Evolutionary conservation across 768 basidiomycete genomes (phyloP), one percentile per base, ranked within the genome.

Genomic region (Mycena metata): DNA sequence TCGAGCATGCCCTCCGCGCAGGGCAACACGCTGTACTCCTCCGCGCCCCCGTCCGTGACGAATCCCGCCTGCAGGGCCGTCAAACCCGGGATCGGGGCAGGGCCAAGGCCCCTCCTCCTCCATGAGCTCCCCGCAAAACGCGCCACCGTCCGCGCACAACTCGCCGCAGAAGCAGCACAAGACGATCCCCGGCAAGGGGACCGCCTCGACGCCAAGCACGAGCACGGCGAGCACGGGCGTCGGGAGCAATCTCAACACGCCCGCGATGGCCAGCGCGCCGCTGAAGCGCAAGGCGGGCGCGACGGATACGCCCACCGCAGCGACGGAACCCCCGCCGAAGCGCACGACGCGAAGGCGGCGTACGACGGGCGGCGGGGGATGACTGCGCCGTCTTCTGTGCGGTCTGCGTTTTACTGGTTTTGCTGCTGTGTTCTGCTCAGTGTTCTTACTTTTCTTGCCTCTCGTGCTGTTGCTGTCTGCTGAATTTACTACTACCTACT

Each of bases 131-230:
- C 87, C 86, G 21, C 85, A 88, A 82, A 87, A 86, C 70, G 77
- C 81, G 2, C 76, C 86, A 2, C 76, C 82, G 43, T 86, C 89
- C 60, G 84, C 84, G 59, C 81, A 83, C 64, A 88, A 83, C 66
- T 86, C 88, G 26, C 88, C 87, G 15, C 85, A 84, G 77, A 92
- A 92, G 79, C 88, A 88, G 79, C 85, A 86, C 74, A 90, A 91
- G 75, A 84, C 85, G 55, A 85, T 87, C 68, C 85, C 70, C 15
- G 9, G 41, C 6, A 72, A 72, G 51, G 63, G 66, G 10, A 36
- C 66, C 51, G 78, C 80, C 64, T 77, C 86, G 67, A 76, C 81
- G 69, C 75, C 82, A 67, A 66, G 82, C 36, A 78, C 83, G 1
- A 77, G 80, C 58, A 81, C 82, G 66, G 83, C 83, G 61, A 81